Evolutionary conservation across 495 filamentous ascomycete genomes (phyloP), one percentile per base, ranked within the genome.

Genomic region (Trichocladium uniseriatum): DNA sequence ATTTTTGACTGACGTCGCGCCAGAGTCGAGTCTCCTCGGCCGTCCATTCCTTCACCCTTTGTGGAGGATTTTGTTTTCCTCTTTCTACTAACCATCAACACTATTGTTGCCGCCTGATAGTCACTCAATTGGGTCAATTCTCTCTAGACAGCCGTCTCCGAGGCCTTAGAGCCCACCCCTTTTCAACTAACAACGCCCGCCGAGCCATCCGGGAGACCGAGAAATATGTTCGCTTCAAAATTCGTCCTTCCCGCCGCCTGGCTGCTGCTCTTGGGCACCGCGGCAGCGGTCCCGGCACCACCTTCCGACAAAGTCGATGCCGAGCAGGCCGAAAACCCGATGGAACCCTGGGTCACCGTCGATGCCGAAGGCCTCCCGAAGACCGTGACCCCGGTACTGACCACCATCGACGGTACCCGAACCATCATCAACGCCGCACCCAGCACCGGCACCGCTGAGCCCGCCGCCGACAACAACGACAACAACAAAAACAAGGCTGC

Each of bases 311-410:
- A 35, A 15, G 28, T 45, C 35, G 34, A 34, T 27, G 27, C 45
- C 15, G 45, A 45, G 3, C n/a, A n/a, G n/a, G n/a, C n/a, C n/a
- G n/a, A n/a, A n/a, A n/a, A n/a, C n/a, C n/a, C n/a, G n/a, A n/a
- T n/a, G n/a, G 60, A 59, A 9, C 55, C 58, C 15, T 73, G 70
- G 70, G 66, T 71, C 9, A 64, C 68, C 2, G 69, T 73, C 43
- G 53, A 67, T 51, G 61, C 61, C 28, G 57, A 62, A 22, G 69
- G 68, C 35, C 48, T 45, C 5, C 60, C 67, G 16, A 63, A 55
- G 22, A 60, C 59, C 20, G 53, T 72, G 13, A 73, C 70, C 11
- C 68, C 68, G 11, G 55, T 66, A 15, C 31, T 61, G 4, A 70
- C 58, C 54, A 72, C 66, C 31, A 57, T 69, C 47, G 53, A 42